These are phyloP conservation scores for Cadophora gregata DNA, from an alignment of 2,329 filamentous ascomycete species.

Conservation along the genomic window DNA sequence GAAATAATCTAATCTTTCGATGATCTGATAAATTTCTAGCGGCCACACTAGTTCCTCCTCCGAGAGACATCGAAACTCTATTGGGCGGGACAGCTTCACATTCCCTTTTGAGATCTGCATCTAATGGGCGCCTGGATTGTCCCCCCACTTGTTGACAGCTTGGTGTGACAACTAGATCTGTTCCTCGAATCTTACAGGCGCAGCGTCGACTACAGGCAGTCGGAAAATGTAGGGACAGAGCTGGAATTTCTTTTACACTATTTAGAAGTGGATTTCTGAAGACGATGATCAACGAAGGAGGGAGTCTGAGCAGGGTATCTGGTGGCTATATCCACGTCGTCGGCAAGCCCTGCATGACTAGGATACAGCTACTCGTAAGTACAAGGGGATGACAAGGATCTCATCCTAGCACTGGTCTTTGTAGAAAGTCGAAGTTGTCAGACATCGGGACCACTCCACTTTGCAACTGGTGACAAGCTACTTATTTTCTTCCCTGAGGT, in stretches of 20 bases:
- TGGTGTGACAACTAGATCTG: not conserved
- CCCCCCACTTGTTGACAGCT: conserved; percentile 6
- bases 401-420: not conserved
- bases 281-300: not conserved
- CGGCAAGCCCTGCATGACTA: conserved; percentile 5
- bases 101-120: not conserved
- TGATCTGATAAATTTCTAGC: conserved; percentile 15
- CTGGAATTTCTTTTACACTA: not conserved
- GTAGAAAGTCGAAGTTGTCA: not conserved
- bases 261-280: not conserved
- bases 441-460: not conserved
- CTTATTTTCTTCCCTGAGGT: not conserved
- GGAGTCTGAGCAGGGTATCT: not conserved
- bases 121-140: not conserved
- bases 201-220: not conserved
- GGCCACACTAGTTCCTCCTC: not conserved
- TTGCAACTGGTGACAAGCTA: not conserved
- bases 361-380: not conserved
- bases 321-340: conserved; percentile 11
- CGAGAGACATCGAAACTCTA: not conserved
- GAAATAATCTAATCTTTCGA: conserved; percentile 16
- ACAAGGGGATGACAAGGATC: not conserved
- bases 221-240: conserved; percentile 1
- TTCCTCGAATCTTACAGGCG: not conserved
- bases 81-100: not conserved